phyloP scores from a whole-genome alignment of 495 filamentous ascomycete genomes.

The Astrothelium macrocarpum region DNA sequence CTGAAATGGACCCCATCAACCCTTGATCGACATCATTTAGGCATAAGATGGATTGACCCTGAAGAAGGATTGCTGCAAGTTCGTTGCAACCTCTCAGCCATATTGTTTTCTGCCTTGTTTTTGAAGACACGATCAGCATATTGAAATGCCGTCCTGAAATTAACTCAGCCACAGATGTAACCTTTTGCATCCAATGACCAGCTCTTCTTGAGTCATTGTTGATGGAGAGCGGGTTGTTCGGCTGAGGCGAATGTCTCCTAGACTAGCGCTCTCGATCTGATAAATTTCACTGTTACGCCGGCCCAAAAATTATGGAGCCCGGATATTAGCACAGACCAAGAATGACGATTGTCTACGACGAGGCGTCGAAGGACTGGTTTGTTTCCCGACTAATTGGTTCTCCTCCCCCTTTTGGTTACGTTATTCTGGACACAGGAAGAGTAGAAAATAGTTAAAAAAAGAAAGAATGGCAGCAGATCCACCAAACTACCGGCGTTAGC shows the following conservation, averaged over 20 bases:
- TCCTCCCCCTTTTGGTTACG: not conserved
- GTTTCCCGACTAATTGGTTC: not conserved
- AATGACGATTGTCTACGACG: not conserved
- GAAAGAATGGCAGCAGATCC: not conserved
- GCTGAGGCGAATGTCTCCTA: too few species aligned
- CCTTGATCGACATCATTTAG: not conserved
- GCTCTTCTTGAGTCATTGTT: not conserved
- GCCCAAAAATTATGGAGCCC: not conserved
- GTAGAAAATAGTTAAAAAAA: not conserved
- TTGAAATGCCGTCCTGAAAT: not conserved
- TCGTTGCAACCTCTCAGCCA: not conserved
- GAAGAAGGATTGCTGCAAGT: not conserved
- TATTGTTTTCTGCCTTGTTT: not conserved
- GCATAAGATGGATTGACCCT: not conserved
- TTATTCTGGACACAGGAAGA: not conserved
- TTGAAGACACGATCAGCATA: not conserved
- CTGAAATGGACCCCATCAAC: not conserved
- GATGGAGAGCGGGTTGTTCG: not conserved
- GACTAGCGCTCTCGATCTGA: not conserved
- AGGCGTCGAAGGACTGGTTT: not conserved
- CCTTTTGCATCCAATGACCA: not conserved
- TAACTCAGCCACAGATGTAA: not conserved
- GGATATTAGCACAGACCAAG: not conserved
- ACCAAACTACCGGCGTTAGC: not conserved
- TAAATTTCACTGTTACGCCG: not conserved